A percentile compares a stretch with the other conserved stretches of the same genome.
Evolutionary conservation across 1,139 yeast genomes (phyloP).

Genomic region (Yamadazyma trypodendri): DNA sequence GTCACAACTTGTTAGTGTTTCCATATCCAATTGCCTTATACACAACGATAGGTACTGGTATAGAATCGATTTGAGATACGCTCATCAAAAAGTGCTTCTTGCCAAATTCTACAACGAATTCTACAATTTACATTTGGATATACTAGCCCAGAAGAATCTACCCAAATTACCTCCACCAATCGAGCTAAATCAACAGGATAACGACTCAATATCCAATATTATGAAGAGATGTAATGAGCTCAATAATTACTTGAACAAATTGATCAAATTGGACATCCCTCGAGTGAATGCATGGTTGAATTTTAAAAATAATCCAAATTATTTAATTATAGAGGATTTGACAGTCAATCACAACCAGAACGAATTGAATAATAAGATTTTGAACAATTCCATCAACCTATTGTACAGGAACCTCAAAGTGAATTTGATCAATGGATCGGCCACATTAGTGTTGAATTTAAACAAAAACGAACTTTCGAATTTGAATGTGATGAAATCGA

Average conservation of each 20-base stretch:
- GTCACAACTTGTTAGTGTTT: conserved; percentile 11
- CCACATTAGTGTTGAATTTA: conserved; percentile 27
- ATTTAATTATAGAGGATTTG: conserved; percentile 7
- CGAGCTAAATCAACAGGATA: conserved; percentile 19
- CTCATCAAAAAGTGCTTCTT: conserved; percentile 29
- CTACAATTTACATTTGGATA: conserved; percentile 37
- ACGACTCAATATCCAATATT: conserved; percentile 7
- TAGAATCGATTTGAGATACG: conserved; percentile 37
- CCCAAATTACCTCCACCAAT: conserved; percentile 48
- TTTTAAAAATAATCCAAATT: conserved; percentile 11
- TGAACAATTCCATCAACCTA: conserved; percentile 26
- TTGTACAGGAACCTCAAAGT: conserved; percentile 25
- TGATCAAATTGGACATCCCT: conserved; percentile 17
- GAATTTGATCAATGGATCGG: conserved; percentile 23
- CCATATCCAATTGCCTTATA: conserved; percentile 40
- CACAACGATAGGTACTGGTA: conserved; percentile 44
- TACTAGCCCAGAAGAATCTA: conserved; percentile 17
- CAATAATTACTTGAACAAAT: conserved; percentile 31
- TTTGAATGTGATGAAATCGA: conserved; percentile 27
- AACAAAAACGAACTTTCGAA: conserved; percentile 25
- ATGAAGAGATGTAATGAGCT: conserved; percentile 34
- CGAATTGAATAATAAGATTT: conserved; percentile 23
- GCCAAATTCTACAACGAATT: conserved; percentile 47
- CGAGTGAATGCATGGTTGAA: conserved; percentile 36
- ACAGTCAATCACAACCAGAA: conserved; percentile 13